Base-by-base conservation (phyloP, 495 filamentous ascomycete genomes). In the Penicillium macrosclerotiorum region DNA sequence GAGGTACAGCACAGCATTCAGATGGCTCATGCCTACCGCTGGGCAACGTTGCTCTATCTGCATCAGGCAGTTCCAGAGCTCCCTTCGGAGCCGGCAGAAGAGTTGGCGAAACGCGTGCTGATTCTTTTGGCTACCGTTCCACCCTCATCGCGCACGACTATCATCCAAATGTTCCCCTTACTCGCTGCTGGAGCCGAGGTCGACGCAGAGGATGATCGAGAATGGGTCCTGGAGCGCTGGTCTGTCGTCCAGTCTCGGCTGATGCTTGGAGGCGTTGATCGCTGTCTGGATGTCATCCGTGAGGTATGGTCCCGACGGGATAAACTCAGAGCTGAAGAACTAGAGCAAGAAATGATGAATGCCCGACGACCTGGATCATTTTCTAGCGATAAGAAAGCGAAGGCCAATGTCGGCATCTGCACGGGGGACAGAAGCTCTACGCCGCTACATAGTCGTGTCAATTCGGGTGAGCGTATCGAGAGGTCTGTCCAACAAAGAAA, bases 21-120 rank as follows among this genome's bases (percentile, higher is more conserved):
- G 42, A 89, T 85, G 0, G 87, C 87, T 1, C 79, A 88, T 58
- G 85, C 87, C 8, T 91, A 91, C 52, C 83, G 84, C 29, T 86
- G 77, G 72, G 86, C 87, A 3, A 89, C 85, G 1, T 62, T 91
- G 6, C 64, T 90, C 4, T 87, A 89, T 47, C 78, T 91, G 1
- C 85, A 89, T 43, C 85, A 90, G 62, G 83, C 87, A 4, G 82
- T 91, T 3, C 87, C 87, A 2, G 86, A 89, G 55, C 78, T 90
- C 25, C 83, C 83, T 7, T 85, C 75, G 1, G 67, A 71, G 20
- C 63, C 72, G 5, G 71, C 81, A 3, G 72, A 74, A 11, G 75
- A 78, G 11, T 67, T 90, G 4, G 82, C 86, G 2, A 78, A 82
- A 45, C 77, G 78, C 14, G 81, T 83, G 2, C 53, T 90, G 47